Evolutionary conservation across 1,139 yeast genomes (phyloP).

Genomic region (Hyphopichia khmerensis): DNA sequence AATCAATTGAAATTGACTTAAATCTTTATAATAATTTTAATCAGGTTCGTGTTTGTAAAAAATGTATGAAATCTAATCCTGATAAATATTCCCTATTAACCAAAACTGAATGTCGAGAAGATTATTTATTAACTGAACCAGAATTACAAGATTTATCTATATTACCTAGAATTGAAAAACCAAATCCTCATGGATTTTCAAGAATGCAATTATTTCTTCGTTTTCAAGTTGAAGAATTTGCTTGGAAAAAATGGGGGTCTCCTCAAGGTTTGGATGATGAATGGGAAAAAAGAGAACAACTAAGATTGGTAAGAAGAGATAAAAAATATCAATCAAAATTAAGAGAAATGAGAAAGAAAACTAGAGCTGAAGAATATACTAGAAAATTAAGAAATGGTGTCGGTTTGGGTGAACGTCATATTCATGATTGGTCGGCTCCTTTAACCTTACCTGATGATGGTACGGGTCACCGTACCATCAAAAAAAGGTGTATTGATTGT

Average conservation of each 20-base stretch:
- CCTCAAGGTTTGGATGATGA: slow-evolving; percentile 87
- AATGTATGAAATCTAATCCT: slow-evolving; percentile 69
- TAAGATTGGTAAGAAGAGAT: slow-evolving; percentile 71
- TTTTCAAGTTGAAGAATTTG: slow-evolving; percentile 87
- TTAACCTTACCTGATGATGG: slow-evolving; percentile 43
- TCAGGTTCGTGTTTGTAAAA: slow-evolving; percentile 69
- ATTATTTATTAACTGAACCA: slow-evolving; percentile 88
- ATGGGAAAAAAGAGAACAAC: slow-evolving; percentile 80
- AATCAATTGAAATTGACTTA: slow-evolving; percentile 74
- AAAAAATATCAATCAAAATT: slow-evolving; percentile 73
- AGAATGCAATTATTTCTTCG: slow-evolving; percentile 91
- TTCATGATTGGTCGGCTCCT: slow-evolving; percentile 77
- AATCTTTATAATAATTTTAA: slow-evolving; percentile 66
- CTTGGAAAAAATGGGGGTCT: slow-evolving; percentile 94
- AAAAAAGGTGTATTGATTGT: slow-evolving; percentile 72
- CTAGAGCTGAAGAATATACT: slow-evolving; percentile 90
- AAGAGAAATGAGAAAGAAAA: slow-evolving; percentile 82
- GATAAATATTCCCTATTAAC: slow-evolving; percentile 90
- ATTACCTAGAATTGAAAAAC: slow-evolving; percentile 78
- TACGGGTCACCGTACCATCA: slow-evolving; percentile 30
- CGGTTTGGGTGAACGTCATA: slow-evolving; percentile 54
- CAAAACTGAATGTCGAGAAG: slow-evolving; percentile 93
- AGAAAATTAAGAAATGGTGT: slow-evolving; percentile 61
- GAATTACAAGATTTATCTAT: slow-evolving; percentile 72
- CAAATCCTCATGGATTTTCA: slow-evolving; percentile 93